Evolutionary conservation across 768 basidiomycete genomes (phyloP).

Genomic region (Rhodocollybia butyracea): DNA sequence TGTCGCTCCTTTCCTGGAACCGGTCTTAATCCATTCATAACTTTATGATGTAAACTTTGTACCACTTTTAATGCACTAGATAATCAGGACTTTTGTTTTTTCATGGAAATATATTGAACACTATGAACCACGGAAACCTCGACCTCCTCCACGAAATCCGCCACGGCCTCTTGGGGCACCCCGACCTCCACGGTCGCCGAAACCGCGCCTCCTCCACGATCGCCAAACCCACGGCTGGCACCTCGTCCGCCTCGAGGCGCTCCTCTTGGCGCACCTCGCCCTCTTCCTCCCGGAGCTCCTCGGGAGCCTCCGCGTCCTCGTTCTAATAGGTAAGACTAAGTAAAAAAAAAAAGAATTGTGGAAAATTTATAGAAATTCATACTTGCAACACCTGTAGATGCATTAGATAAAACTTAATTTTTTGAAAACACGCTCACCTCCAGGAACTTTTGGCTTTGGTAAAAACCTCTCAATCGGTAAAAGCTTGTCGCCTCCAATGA

Average conservation of each 20-base stretch:
- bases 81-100: background rate
- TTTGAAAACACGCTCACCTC: slow-evolving; percentile 40
- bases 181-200: slow-evolving; percentile 3
- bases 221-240: slow-evolving; percentile 31
- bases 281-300: slow-evolving; percentile 24
- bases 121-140: slow-evolving; percentile 9
- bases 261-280: slow-evolving; percentile 36
- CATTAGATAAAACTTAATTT: slow-evolving; percentile 1
- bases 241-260: slow-evolving; percentile 31
- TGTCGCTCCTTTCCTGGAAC: slow-evolving; percentile 86
- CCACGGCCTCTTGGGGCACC: background rate
- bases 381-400: slow-evolving; percentile 46
- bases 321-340: slow-evolving; percentile 15
- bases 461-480: slow-evolving; percentile 95
- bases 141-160: slow-evolving; percentile 9
- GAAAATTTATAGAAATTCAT: slow-evolving; percentile 27
- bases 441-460: slow-evolving; percentile 87
- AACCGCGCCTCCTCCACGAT: slow-evolving; percentile 12
- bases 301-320: slow-evolving; percentile 37
- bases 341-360: slow-evolving; percentile 7
- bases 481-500: slow-evolving; percentile 95
- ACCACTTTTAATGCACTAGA: background rate
- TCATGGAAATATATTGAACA: background rate
- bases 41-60: background rate
- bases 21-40: slow-evolving; percentile 28